A percentile compares a stretch with the other conserved stretches of the same genome.
phyloP scores from a whole-genome alignment of 257 asterid species.

The Solanum bukasovii region DNA sequence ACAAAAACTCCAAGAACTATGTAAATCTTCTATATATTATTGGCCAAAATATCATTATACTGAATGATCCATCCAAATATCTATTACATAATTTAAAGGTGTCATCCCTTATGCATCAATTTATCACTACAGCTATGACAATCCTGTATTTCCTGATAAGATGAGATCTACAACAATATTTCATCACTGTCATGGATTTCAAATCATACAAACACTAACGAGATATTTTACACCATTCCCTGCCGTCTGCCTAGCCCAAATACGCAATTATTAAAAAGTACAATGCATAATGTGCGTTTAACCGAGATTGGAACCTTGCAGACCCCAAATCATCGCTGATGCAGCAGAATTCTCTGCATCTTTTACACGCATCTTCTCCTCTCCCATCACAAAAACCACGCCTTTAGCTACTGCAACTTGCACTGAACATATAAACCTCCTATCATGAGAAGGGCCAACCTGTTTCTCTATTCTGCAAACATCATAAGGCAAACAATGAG shows the following conservation, averaged over 20 bases:
- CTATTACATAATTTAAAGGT: neutral
- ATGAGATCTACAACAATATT: neutral
- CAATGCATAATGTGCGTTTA: neutral
- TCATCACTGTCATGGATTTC: neutral
- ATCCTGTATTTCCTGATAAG: neutral
- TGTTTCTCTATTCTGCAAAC: conserved; percentile 41
- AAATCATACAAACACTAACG: neutral
- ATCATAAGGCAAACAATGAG: neutral
- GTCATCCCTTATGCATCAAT: neutral
- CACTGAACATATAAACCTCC: conserved; percentile 53
- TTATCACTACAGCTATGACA: neutral
- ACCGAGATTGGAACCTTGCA: conserved; percentile 22
- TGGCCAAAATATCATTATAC: neutral
- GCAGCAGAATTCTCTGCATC: conserved; percentile 90
- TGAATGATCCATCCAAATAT: neutral
- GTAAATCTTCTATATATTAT: neutral
- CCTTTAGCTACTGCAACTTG: conserved; percentile 27
- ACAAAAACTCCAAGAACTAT: neutral
- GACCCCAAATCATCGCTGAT: conserved; percentile 37
- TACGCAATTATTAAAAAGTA: neutral
- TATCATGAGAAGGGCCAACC: conserved; percentile 48
- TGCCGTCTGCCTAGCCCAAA: neutral
- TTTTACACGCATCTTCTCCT: conserved; percentile 39
- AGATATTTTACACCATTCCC: neutral
- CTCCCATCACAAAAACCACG: conserved; percentile 24